A percentile compares a stretch with the other conserved stretches of the same genome.
These are phyloP conservation scores for Ustilago hordei DNA, from an alignment of 1,284 basidiomycete genomes.

Conservation along the genomic window DNA sequence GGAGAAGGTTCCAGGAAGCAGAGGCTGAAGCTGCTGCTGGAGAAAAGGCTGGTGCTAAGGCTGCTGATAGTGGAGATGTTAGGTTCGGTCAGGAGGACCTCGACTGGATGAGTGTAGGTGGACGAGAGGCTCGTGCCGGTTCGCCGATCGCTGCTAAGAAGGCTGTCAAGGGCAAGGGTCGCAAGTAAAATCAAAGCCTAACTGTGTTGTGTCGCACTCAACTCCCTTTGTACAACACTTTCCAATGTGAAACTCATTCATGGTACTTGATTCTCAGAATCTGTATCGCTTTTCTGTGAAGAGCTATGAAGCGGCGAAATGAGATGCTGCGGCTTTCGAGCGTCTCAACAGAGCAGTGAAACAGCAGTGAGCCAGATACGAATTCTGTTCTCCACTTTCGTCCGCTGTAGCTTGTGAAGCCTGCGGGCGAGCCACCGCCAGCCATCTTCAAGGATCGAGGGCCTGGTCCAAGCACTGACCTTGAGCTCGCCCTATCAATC, in stretches of 20 bases:
- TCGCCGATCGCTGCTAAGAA: conserved; percentile 55
- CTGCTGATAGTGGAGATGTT: conserved; percentile 31
- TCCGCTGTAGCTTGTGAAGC: too few relatives aligned
- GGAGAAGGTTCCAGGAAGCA: conserved; percentile 61
- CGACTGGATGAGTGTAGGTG: conserved; percentile 68
- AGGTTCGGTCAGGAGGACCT: conserved; percentile 64
- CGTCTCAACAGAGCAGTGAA: too few relatives aligned
- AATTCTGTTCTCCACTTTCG: too few relatives aligned
- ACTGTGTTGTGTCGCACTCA: not conserved
- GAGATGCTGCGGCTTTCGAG: too few relatives aligned
- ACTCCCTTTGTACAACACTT: conserved; percentile 25
- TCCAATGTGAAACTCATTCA: not conserved
- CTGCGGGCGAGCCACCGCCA: too few relatives aligned
- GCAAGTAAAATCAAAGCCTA: conserved; percentile 38
- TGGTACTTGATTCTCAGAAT: not conserved
- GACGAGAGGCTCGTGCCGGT: conserved; percentile 63
- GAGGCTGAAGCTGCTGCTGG: conserved; percentile 22
- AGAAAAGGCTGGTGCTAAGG: conserved; percentile 16
- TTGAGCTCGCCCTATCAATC: too few relatives aligned
- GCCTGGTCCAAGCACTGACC: too few relatives aligned
- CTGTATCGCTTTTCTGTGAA: not conserved
- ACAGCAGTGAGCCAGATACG: too few relatives aligned
- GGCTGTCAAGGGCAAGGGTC: conserved; percentile 63
- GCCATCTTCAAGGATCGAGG: too few relatives aligned
- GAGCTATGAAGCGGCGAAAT: too few relatives aligned